Conservation (phyloP, 257 asterid species). For the Thymus quinquecostatus region DNA sequence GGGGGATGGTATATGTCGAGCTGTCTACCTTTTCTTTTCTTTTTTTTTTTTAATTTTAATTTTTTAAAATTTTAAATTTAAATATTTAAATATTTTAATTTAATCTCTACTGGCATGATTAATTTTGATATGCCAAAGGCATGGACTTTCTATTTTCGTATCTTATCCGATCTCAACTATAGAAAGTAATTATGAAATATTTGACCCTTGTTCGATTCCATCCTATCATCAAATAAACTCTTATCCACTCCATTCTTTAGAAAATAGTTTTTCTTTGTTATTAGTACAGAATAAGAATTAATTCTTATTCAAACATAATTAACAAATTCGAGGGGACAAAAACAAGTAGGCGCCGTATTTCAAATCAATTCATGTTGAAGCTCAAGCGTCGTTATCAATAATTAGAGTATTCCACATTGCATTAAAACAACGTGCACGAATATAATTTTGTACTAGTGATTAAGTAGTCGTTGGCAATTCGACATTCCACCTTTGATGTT, state of each 20-base stretch:
- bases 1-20: too few species aligned
- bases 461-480: too few species aligned
- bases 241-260: not conserved
- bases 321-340: not conserved
- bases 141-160: not conserved
- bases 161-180: not conserved
- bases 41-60: too few species aligned
- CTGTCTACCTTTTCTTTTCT: too few species aligned
- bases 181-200: too few species aligned
- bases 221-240: too few species aligned
- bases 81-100: too few species aligned
- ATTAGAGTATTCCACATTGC: slow-evolving; percentile 9
- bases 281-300: not conserved
- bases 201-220: too few species aligned
- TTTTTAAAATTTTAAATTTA: too few species aligned
- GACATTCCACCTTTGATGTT: too few species aligned
- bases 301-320: not conserved
- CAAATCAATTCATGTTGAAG: not conserved
- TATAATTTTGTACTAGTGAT: not conserved
- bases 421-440: slow-evolving; percentile 28
- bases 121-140: not conserved
- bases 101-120: not conserved
- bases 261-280: not conserved
- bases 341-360: slow-evolving; percentile 3
- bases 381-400: slow-evolving; percentile 4